Percentiles rank a stretch among this genome's conserved stretches.
Evolutionary conservation across 306 rosid species (phyloP).

Genomic region (Hylodesmum podocarpum): DNA sequence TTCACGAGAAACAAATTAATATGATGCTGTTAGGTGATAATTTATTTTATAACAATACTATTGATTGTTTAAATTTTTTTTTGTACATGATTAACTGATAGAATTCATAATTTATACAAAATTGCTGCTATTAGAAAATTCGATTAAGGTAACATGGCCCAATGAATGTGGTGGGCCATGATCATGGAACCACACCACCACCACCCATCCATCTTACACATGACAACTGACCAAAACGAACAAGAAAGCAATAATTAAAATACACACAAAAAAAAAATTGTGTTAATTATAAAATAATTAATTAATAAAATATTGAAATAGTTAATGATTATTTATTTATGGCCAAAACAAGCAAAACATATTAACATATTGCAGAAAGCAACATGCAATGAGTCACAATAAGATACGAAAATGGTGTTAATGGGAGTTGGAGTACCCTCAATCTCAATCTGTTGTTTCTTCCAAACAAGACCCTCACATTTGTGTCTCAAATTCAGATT

Average conservation of each 20-base stretch:
- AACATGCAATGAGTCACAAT: too few species aligned
- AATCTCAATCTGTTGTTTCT: conserved; percentile 14
- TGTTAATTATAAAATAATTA: not conserved
- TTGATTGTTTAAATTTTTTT: too few species aligned
- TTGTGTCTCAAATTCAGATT: conserved; percentile 15
- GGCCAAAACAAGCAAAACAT: not conserved
- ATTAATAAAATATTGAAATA: not conserved
- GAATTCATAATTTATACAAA: too few species aligned
- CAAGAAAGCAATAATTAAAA: not conserved
- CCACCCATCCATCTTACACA: not conserved
- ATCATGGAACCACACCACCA: not conserved
- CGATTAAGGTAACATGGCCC: not conserved
- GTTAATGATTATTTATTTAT: not conserved
- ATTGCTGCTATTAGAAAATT: not conserved
- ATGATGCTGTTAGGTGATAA: too few species aligned
- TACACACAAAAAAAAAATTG: not conserved
- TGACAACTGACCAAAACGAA: not conserved
- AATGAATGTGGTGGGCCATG: not conserved
- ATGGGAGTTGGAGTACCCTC: conserved; percentile 22
- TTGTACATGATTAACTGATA: too few species aligned
- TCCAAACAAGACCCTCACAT: conserved; percentile 8
- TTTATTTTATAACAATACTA: too few species aligned
- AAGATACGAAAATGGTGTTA: conserved; percentile 14
- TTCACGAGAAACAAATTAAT: too few species aligned
- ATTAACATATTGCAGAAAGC: too few species aligned